Evolutionary conservation across 176 grass and related monocot species (phyloP), one percentile per base, ranked within the genome.

Genomic region (Eleusine indica): DNA sequence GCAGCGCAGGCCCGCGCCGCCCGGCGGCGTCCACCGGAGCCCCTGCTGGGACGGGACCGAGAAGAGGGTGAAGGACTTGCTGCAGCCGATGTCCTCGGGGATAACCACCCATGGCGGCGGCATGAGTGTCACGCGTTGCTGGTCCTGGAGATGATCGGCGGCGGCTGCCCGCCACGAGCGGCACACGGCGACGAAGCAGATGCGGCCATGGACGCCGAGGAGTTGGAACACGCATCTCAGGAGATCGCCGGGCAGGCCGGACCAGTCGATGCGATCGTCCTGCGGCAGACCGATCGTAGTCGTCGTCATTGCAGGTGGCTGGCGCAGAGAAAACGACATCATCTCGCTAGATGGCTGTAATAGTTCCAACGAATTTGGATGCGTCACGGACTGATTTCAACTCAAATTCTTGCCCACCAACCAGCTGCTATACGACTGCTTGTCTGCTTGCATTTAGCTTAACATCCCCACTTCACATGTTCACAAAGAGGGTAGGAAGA

Each of bases 161-260:
- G 47, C 66, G 30, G 78, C 46, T 4, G 19, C 65, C 13, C 19
- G 53, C 78, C 65, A 80, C 14, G 65, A 8, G 47, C 21, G 78
- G 78, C 78, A 80, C 66, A 56, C 79, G 66, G 67, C 79, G 66
- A 49, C 66, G n/a, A 81, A 71, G 67, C 79, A 81, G 17, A 60
- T 42, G 51, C 67, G 38, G 0, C 8, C 38, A 0, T 48, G 79
- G 48, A 71, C 52, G 15, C 15, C 3, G 79, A 81, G 67, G 67
- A 57, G 66, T 22, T 39, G 7, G 79, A 12, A 3, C 13, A 81
- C 35, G 66, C 13, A 13, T 38, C 0, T 18, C 66, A 81, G 66
- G 22, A 81, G 67, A 44, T 81, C 67, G 67, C 4, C 2, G n/a
- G 66, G 67, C 4, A 81, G 51, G 67, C 15, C 9, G 3, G 67